Evolutionary conservation across 2,329 filamentous ascomycete genomes (phyloP).

Genomic region (Alternaria gansuensis): DNA sequence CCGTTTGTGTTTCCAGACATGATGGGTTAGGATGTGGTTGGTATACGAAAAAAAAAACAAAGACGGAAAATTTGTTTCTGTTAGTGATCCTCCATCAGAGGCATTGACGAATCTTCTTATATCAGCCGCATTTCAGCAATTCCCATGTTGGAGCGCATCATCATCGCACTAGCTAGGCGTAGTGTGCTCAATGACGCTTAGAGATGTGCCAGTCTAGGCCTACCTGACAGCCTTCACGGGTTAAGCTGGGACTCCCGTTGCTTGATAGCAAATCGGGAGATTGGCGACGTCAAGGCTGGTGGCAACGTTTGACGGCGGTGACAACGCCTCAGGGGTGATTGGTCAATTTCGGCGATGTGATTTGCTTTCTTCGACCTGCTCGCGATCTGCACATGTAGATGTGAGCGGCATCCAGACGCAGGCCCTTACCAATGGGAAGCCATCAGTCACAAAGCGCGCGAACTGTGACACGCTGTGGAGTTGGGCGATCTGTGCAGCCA

Average conservation of each 20-base stretch:
- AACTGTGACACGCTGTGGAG: slow-evolving; percentile 25
- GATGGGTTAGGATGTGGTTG: not conserved
- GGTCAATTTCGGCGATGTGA: slow-evolving; percentile 9
- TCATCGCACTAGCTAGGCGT: slow-evolving; percentile 17
- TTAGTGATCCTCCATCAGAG: not conserved
- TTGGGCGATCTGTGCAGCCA: not conserved
- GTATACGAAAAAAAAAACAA: not conserved
- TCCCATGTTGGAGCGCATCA: slow-evolving; percentile 20
- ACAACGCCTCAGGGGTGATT: slow-evolving; percentile 23
- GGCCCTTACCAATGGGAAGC: slow-evolving; percentile 25
- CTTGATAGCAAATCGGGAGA: slow-evolving; percentile 20
- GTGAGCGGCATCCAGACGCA: slow-evolving; percentile 27
- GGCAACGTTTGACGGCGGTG: slow-evolving; percentile 20
- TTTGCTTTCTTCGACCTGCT: not conserved
- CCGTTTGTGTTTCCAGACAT: slow-evolving; percentile 27
- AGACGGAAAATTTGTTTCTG: not conserved
- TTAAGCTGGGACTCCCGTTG: slow-evolving; percentile 21
- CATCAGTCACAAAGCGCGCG: slow-evolving; percentile 9
- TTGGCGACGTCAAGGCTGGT: slow-evolving; percentile 25
- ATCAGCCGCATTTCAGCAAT: slow-evolving; percentile 4
- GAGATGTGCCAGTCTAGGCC: slow-evolving; percentile 17
- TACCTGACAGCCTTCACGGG: slow-evolving; percentile 9
- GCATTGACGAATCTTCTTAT: slow-evolving; percentile 13
- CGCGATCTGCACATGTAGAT: slow-evolving; percentile 13
- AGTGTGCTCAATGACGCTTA: slow-evolving; percentile 32